Conservation (phyloP, 805 yeast species). For the Yamadazyma akitaensis region DNA sequence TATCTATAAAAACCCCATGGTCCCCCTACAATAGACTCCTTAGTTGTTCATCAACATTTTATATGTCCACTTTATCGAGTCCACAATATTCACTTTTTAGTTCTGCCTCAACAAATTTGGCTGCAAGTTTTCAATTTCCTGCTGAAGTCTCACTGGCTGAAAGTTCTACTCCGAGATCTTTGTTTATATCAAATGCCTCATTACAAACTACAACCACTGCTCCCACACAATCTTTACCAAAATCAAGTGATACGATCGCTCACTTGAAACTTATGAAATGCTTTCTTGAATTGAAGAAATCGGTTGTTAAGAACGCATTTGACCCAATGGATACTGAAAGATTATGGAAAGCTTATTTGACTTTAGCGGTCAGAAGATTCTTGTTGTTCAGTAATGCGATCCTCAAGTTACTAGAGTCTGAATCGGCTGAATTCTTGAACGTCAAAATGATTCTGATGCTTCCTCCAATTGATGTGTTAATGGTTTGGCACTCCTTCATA, state of each 20-base stretch:
- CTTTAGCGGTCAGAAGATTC: constrained; percentile 21
- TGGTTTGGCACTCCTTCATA: constrained; percentile 24
- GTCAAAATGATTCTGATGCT: constrained; percentile 4
- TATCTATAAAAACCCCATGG: neutral
- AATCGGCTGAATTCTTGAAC: neutral
- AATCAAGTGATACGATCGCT: neutral
- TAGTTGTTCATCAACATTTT: constrained; percentile 2
- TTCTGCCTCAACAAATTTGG: neutral
- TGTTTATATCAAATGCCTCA: neutral
- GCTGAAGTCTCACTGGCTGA: no score
- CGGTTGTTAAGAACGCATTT: constrained; percentile 5
- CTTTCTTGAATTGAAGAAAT: constrained; percentile 18
- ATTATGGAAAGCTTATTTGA: constrained; percentile 20
- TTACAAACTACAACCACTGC: no score
- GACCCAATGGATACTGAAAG: constrained; percentile 3
- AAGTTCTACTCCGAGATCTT: neutral
- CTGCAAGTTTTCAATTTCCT: no score
- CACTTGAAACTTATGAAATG: constrained; percentile 23
- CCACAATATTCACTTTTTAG: neutral
- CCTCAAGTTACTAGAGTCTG: neutral
- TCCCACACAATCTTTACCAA: no score
- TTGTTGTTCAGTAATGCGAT: constrained; percentile 18
- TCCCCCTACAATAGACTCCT: neutral
- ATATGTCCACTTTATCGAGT: neutral
- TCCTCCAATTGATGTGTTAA: constrained; percentile 22